phyloP scores from a whole-genome alignment of 2,329 filamentous ascomycete genomes.

The Kalaharituber pfeilii region DNA sequence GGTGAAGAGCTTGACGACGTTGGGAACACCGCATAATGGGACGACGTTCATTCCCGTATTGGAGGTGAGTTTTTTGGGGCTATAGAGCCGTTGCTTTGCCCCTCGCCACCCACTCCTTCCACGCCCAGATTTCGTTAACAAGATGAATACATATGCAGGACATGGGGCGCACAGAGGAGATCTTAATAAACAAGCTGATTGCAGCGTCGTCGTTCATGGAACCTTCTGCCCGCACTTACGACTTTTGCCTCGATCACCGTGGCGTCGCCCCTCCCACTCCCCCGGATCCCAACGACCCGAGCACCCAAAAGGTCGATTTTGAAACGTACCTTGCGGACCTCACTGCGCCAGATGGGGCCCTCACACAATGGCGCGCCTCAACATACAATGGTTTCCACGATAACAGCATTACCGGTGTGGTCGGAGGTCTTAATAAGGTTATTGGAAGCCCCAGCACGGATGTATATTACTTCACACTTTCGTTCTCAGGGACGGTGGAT shows the following conservation, averaged over 20 bases:
- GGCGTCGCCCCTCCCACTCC: background rate
- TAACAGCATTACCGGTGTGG: slow-evolving; percentile 5
- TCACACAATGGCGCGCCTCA: slow-evolving; percentile 1
- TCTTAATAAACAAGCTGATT: background rate
- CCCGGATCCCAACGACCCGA: no score
- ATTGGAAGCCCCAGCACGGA: background rate
- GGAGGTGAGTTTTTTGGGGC: no score
- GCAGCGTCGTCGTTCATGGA: background rate
- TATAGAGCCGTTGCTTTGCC: no score
- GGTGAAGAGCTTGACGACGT: slow-evolving; percentile 3
- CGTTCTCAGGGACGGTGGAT: slow-evolving; percentile 1
- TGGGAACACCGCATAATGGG: slow-evolving; percentile 3
- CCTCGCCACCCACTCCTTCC: no score
- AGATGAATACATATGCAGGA: no score
- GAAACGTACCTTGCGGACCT: background rate
- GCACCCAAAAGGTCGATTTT: no score
- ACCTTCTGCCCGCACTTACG: slow-evolving; percentile 1
- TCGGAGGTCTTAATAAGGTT: background rate
- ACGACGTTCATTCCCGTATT: slow-evolving; percentile 2
- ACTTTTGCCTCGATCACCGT: slow-evolving; percentile 6
- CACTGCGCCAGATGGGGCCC: background rate
- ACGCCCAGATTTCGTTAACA: no score
- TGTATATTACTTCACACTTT: slow-evolving; percentile 7
- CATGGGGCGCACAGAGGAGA: background rate
- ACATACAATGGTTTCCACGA: slow-evolving; percentile 7